Base-by-base conservation (phyloP, 129 eudicot species). In the Pittosporum tobira region DNA sequence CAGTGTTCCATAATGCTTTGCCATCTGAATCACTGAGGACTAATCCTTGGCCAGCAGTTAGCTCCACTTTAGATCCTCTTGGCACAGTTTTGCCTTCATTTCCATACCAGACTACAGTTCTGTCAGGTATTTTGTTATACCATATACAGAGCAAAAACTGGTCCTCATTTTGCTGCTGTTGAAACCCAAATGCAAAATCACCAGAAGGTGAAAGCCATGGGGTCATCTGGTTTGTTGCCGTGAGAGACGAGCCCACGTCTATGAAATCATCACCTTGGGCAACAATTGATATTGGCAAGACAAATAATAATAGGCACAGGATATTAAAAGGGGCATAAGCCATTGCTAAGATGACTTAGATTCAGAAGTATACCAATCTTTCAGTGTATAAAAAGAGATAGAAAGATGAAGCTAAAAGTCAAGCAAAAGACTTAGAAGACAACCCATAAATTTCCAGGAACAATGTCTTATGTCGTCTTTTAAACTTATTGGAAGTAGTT, bases 111-210 rank as follows among this genome's bases (percentile, higher is more conserved):
- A 74, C n/a, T 6, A 79, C 25, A 26, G 85, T 74, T 47, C 67
- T 51, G n/a, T 71, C 77, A 0, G 75, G 85, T 48, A 79, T 66
- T 21, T 66, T 79, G 59, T n/a, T n/a, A n/a, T n/a, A n/a, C 79
- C 77, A 72, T 46, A 73, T 64, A 57, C 68, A 73, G 24, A 74
- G 66, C 20, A 44, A 3, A 21, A 30, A 65, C 24, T 1, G 29
- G 51, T 68, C 65, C 1, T 24, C 56, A 1, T 66, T 49, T 61
- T 66, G 45, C 29, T 57, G 26, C 44, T 66, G 63, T 48, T 64
- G 48, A 66, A 81, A 81, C 37, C 88, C 84, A 3, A 81, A 73
- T 5, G 76, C 84, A 25, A 77, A 81, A 48, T 81, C 81, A 19
- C 78, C 76, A 3, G 68, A 67, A 20, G 81, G 59, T 1, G 88